Evolutionary conservation across 345 rosid species (phyloP).

Genomic region (Erodium maritimum): DNA sequence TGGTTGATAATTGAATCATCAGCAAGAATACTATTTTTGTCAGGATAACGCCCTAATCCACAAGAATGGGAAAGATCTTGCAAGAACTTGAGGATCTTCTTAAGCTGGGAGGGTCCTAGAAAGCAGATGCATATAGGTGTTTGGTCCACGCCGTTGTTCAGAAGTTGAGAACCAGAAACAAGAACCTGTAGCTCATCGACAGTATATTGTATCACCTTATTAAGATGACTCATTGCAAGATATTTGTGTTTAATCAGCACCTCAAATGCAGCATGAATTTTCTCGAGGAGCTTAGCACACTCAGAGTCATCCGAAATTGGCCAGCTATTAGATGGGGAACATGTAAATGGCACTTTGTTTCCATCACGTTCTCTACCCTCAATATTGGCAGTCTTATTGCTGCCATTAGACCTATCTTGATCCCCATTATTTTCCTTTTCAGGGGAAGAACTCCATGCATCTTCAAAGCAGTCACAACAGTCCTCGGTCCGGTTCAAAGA

Average conservation of each 20-base stretch:
- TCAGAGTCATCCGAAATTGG: constrained; percentile 63
- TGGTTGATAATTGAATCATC: constrained; percentile 35
- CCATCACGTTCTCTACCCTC: constrained; percentile 32
- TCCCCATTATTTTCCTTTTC: constrained; percentile 44
- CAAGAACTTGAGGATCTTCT: constrained; percentile 70
- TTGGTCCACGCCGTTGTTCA: constrained; percentile 47
- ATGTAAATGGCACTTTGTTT: constrained; percentile 19
- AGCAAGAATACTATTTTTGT: constrained; percentile 24
- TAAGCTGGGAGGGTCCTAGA: constrained; percentile 69
- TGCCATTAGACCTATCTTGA: constrained; percentile 27
- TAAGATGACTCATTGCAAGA: constrained; percentile 72
- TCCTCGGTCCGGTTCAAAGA: constrained; percentile 29
- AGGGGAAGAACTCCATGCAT: constrained; percentile 73
- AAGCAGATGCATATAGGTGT: constrained; percentile 72
- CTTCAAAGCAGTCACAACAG: constrained; percentile 54
- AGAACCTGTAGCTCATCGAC: constrained; percentile 64
- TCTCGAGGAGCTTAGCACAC: constrained; percentile 69
- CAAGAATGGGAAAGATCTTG: constrained; percentile 74
- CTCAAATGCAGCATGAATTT: constrained; percentile 51
- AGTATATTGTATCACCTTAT: constrained; percentile 59
- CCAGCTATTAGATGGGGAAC: constrained; percentile 45
- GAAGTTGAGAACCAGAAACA: constrained; percentile 50
- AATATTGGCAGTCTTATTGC: constrained; percentile 15
- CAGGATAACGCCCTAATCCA: constrained; percentile 61
- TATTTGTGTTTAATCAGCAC: constrained; percentile 63